These are phyloP conservation scores for Straminergon stramineum DNA, from an alignment of 225 moss, liverwort and hornwort species.

Conservation along the genomic window DNA sequence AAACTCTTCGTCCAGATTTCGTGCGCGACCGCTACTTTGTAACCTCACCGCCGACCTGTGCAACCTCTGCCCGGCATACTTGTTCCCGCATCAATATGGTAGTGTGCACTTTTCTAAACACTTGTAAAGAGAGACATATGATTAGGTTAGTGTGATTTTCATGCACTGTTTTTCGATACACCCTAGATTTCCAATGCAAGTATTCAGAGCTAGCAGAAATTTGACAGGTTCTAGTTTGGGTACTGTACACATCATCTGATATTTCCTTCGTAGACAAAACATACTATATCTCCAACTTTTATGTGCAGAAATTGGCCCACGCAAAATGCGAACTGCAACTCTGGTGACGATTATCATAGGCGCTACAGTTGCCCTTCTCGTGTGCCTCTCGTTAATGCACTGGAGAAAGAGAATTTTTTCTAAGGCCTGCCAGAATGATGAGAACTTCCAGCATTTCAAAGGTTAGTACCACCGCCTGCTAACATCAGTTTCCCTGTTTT, in stretches of 20 bases:
- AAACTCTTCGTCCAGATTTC: conserved; percentile 7
- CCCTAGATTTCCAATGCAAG: neutral
- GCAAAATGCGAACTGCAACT: neutral
- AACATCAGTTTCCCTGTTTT: neutral
- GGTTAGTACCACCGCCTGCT: neutral
- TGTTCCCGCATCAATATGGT: conserved; percentile 20
- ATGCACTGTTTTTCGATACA: neutral
- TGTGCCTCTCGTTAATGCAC: conserved; percentile 7
- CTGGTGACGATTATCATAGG: conserved; percentile 1
- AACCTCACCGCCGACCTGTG: conserved; percentile 38
- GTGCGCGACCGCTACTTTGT: conserved; percentile 27
- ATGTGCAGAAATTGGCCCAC: neutral
- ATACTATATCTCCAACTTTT: neutral
- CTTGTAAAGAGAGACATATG: neutral
- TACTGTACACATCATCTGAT: neutral
- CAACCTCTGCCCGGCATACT: conserved; percentile 12
- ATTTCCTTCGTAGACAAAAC: neutral
- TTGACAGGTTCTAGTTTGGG: neutral
- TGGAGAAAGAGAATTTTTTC: conserved; percentile 26
- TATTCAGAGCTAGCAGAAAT: neutral
- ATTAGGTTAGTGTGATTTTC: neutral
- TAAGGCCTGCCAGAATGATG: neutral
- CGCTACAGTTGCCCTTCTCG: neutral
- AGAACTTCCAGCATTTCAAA: conserved; percentile 10
- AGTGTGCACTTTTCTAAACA: neutral